Evolutionary conservation across 2,329 filamentous ascomycete species (phyloP).

Genomic region (Didymella segeticola): DNA sequence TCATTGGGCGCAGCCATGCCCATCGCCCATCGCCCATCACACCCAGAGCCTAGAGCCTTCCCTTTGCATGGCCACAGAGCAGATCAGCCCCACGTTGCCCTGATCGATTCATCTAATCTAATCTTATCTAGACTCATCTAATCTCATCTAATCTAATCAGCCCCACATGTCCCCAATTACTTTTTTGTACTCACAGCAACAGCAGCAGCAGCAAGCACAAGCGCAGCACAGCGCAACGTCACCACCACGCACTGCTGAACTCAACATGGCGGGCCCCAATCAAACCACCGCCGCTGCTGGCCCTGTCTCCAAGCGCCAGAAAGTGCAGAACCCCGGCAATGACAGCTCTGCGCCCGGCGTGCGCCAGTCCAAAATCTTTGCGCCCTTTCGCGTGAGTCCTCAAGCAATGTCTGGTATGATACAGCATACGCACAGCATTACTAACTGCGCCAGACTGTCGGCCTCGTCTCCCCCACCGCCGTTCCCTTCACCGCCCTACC

Average conservation of each 20-base stretch:
- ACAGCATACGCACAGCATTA: too few species aligned
- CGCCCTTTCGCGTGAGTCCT: constrained; percentile 84
- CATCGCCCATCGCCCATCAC: too few species aligned
- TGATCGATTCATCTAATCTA: constrained; percentile 16
- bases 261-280: constrained; percentile 57
- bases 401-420: too few species aligned
- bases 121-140: constrained; percentile 33
- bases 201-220: not conserved
- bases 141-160: constrained; percentile 5
- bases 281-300: constrained; percentile 48
- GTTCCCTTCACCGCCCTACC: constrained; percentile 91
- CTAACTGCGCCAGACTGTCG: constrained; percentile 72
- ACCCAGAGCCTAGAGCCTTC: too few species aligned
- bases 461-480: constrained; percentile 86
- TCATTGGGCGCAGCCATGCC: constrained; percentile 1
- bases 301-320: constrained; percentile 72
- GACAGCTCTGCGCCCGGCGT: constrained; percentile 52
- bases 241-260: not conserved
- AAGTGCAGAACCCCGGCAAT: constrained; percentile 40
- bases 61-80: too few species aligned
- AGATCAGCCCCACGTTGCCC: too few species aligned
- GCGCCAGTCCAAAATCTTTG: constrained; percentile 79
- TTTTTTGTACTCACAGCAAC: constrained; percentile 10
- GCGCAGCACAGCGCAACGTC: not conserved
- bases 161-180: not conserved